Percentiles rank a stretch among this genome's conserved stretches.
Evolutionary conservation across 1,284 basidiomycete species (phyloP).

Genomic region (Leccinum variabile): DNA sequence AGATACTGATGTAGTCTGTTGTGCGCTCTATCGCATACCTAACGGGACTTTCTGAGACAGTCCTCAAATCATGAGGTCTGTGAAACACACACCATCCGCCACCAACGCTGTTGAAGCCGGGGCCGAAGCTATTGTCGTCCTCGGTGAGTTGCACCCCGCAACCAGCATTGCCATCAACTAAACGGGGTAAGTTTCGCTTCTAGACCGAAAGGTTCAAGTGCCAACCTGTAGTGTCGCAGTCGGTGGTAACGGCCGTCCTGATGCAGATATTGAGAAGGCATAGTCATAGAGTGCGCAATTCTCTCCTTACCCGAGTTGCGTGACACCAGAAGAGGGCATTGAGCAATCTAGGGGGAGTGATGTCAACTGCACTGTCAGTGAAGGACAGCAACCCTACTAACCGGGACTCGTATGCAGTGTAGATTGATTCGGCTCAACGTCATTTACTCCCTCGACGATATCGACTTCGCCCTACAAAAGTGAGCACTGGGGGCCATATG

Average conservation of each 20-base stretch:
- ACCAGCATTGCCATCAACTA: conserved; percentile 42
- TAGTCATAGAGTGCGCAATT: neutral
- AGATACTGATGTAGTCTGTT: conserved; percentile 36
- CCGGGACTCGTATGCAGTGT: conserved; percentile 46
- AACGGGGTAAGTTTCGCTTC: conserved; percentile 2
- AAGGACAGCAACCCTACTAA: conserved; percentile 8
- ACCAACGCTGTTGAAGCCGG: conserved; percentile 41
- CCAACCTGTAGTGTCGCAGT: conserved; percentile 40
- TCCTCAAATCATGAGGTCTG: neutral
- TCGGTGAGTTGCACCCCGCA: conserved; percentile 45
- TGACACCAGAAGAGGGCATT: conserved; percentile 26
- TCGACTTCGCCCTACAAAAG: conserved; percentile 43
- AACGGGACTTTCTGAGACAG: neutral
- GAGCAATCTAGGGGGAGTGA: conserved; percentile 17
- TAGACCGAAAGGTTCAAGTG: neutral
- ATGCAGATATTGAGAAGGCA: conserved; percentile 8
- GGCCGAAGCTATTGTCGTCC: conserved; percentile 40
- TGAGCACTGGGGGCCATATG: neutral
- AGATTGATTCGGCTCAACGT: conserved; percentile 37
- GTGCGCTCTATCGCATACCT: conserved; percentile 45
- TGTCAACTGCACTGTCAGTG: neutral
- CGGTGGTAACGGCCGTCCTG: conserved; percentile 19
- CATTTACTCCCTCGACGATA: conserved; percentile 41
- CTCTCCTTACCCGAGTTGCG: conserved; percentile 24
- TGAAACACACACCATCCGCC: conserved; percentile 39